A percentile compares a stretch with the other conserved stretches of the same genome.
These are phyloP conservation scores for Monilinia vaccinii-corymbosi DNA, from an alignment of 2,329 filamentous ascomycete species.

Conservation along the genomic window DNA sequence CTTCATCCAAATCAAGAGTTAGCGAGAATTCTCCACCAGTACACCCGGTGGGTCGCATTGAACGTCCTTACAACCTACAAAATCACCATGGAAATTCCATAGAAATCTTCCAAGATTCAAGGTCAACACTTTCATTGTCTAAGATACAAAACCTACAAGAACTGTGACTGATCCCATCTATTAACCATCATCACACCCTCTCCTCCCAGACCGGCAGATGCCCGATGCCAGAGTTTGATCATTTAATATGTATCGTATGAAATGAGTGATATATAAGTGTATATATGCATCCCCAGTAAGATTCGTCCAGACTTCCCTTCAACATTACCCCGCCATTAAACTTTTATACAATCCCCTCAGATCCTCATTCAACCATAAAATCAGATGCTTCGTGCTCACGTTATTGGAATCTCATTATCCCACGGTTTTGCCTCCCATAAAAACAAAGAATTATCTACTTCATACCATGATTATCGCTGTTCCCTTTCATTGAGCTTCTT, in stretches of 20 bases:
- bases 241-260: neutral
- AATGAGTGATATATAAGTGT: neutral
- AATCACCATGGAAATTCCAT: too few relatives aligned
- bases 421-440: neutral
- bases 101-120: neutral
- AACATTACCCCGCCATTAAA: neutral
- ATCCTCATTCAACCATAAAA: neutral
- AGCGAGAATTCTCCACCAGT: too few relatives aligned
- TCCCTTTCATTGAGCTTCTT: conserved; percentile 18
- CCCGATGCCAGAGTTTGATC: neutral
- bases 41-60: too few relatives aligned
- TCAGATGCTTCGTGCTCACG: conserved; percentile 7
- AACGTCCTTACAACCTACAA: too few relatives aligned
- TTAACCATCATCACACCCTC: neutral
- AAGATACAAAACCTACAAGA: neutral
- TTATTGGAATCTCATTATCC: conserved; percentile 6
- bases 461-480: neutral
- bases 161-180: neutral
- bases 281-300: neutral
- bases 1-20: too few relatives aligned
- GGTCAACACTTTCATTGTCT: neutral
- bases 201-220: neutral
- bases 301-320: neutral
- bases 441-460: neutral
- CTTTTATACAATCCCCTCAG: neutral